Percentiles rank a stretch among this genome's conserved stretches.
phyloP scores from a whole-genome alignment of 139 green algal genomes.

The Pseudopediastrum boryanum region DNA sequence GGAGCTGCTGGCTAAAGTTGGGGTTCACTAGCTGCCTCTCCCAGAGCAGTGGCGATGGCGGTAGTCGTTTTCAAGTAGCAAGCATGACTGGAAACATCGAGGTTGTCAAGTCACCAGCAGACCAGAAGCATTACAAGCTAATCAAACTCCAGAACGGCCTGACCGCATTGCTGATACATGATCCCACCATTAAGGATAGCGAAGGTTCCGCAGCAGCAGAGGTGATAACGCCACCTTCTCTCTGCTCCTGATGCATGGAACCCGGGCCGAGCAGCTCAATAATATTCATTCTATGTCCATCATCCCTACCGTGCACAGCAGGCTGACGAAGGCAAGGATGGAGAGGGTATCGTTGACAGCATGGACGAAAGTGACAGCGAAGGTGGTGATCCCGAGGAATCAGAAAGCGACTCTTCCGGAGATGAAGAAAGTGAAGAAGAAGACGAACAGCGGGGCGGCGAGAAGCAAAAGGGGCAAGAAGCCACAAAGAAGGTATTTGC shows the following conservation, averaged over 20 bases:
- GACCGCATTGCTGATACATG: conserved; percentile 82
- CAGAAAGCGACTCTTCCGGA: too few relatives aligned
- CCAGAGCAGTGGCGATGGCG: too few relatives aligned
- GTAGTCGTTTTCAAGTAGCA: too few relatives aligned
- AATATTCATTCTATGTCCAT: too few relatives aligned
- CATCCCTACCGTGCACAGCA: too few relatives aligned
- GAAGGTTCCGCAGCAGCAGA: not conserved
- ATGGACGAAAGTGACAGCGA: conserved; percentile 31
- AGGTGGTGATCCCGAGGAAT: conserved; percentile 45
- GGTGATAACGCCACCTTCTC: too few relatives aligned
- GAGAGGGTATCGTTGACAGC: conserved; percentile 16
- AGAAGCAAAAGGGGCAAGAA: conserved; percentile 19
- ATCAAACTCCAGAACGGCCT: conserved; percentile 82
- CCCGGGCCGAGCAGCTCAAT: too few relatives aligned
- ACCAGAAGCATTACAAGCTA: conserved; percentile 72
- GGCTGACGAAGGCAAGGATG: conserved; percentile 46
- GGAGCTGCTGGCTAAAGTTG: too few relatives aligned
- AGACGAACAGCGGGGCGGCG: conserved; percentile 20
- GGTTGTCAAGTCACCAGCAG: conserved; percentile 64
- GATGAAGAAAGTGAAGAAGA: conserved; percentile 46
- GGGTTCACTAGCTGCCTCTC: too few relatives aligned
- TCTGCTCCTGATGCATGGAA: too few relatives aligned
- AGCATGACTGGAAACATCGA: too few relatives aligned
- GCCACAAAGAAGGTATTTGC: conserved; percentile 23
- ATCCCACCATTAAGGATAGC: conserved; percentile 70